phyloP scores from a whole-genome alignment of 306 rosid genomes.

The Dalbergia cochinchinensis region DNA sequence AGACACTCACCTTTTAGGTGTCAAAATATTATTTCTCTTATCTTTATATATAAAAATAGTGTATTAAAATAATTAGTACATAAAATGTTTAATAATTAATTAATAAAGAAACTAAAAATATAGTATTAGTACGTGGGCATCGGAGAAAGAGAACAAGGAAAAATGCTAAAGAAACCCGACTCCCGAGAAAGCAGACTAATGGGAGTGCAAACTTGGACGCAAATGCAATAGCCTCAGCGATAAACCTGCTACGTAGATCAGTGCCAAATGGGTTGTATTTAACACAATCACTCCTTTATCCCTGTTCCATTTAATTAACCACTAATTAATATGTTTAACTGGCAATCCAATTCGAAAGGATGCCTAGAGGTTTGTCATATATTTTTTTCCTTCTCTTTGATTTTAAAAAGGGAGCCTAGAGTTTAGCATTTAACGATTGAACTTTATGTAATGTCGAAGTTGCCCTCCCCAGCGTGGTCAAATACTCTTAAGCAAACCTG shows the following conservation, averaged over 20 bases:
- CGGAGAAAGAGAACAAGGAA: not conserved
- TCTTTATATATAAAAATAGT: not conserved
- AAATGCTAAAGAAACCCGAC: constrained; percentile 23
- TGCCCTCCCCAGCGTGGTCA: constrained; percentile 4
- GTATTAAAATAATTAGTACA: too few relatives aligned
- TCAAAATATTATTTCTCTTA: too few relatives aligned
- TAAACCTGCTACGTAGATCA: constrained; percentile 56
- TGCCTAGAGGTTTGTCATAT: too few relatives aligned
- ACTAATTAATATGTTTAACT: not conserved
- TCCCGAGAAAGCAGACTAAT: constrained; percentile 31
- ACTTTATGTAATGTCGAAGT: not conserved
- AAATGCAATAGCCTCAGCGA: constrained; percentile 58
- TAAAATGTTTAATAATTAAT: not conserved
- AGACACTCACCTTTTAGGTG: too few relatives aligned
- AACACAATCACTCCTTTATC: constrained; percentile 23
- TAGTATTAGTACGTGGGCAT: not conserved
- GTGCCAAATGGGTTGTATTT: constrained; percentile 53
- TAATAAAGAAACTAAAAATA: not conserved
- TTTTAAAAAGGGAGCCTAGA: not conserved
- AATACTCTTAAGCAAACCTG: not conserved
- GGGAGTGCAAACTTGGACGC: constrained; percentile 7
- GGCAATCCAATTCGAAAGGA: not conserved
- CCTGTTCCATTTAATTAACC: not conserved
- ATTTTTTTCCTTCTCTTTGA: too few relatives aligned
- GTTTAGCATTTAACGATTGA: constrained; percentile 31